A percentile compares a stretch with the other conserved stretches of the same genome.
Conservation (phyloP, 2,329 filamentous ascomycete genomes). For the Drechmeria coniospora region DNA sequence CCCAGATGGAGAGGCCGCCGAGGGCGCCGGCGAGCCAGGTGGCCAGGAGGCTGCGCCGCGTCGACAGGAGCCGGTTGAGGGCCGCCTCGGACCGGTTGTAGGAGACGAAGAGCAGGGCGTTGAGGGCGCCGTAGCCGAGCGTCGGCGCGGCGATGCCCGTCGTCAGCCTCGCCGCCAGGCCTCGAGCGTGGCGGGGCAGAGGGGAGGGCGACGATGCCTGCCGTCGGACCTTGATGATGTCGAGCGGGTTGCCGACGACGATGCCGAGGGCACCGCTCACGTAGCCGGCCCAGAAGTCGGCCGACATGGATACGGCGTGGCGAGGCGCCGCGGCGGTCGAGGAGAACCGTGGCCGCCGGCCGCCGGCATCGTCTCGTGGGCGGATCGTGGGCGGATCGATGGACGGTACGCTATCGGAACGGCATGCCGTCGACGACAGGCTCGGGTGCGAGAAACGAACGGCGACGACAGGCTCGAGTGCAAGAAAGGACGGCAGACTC, state of each 20-base stretch:
- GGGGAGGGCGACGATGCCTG: conserved; percentile 37
- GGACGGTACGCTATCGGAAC: too few species aligned
- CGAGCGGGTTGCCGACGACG: conserved; percentile 74
- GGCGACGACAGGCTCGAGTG: too few species aligned
- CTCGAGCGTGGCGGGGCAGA: conserved; percentile 10
- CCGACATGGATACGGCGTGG: conserved; percentile 49
- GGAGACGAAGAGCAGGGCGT: conserved; percentile 75
- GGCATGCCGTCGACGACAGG: too few species aligned
- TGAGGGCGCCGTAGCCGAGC: conserved; percentile 78
- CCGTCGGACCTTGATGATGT: conserved; percentile 47
- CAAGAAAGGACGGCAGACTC: too few species aligned
- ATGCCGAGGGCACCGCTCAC: conserved; percentile 75
- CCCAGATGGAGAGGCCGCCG: conserved; percentile 73
- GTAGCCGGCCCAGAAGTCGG: conserved; percentile 91
- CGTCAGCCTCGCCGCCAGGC: conserved; percentile 25
- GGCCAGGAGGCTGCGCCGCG: conserved; percentile 38
- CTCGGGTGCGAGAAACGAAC: too few species aligned
- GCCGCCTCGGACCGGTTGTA: conserved; percentile 71
- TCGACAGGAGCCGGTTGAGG: conserved; percentile 28
- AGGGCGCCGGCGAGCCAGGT: conserved; percentile 68
- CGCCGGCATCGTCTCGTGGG: too few species aligned
- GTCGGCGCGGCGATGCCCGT: conserved; percentile 71
- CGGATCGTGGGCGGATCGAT: too few species aligned
- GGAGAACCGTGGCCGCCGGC: too few species aligned
- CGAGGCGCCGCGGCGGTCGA: too few species aligned